phyloP scores from a whole-genome alignment of 23 red algal genomes.

The Chondrus crispus region DNA sequence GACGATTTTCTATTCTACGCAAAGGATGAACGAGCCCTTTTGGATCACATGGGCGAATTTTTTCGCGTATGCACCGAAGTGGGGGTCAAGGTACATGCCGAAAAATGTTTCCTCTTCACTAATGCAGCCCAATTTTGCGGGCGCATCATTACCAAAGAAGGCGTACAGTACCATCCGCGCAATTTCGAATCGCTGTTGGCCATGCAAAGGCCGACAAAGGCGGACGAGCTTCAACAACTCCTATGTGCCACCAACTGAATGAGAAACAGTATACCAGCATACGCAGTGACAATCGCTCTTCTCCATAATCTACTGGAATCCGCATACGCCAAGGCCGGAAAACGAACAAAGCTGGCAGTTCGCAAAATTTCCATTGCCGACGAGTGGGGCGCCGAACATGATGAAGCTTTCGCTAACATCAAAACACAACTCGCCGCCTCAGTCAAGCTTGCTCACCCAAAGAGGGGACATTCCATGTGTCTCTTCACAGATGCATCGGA shows the following conservation, averaged over 20 bases:
- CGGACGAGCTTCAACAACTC: background rate
- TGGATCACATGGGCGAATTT: background rate
- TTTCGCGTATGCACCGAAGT: background rate
- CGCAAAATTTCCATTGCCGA: background rate
- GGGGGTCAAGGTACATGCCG: background rate
- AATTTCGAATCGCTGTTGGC: background rate
- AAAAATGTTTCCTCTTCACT: background rate
- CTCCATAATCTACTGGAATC: background rate
- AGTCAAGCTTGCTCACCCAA: background rate
- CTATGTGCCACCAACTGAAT: background rate
- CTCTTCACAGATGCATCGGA: constrained; percentile 17
- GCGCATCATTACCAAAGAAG: constrained; percentile 9
- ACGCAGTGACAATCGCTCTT: background rate
- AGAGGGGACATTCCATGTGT: background rate
- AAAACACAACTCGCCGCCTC: background rate
- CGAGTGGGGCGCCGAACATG: background rate
- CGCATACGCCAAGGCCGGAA: background rate
- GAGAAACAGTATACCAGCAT: background rate
- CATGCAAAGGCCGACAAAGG: background rate
- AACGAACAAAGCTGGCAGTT: background rate
- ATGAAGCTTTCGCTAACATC: background rate
- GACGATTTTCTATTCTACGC: background rate
- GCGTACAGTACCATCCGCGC: background rate
- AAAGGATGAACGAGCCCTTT: background rate
- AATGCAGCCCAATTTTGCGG: background rate